Evolutionary conservation across 2,329 filamentous ascomycete genomes (phyloP).

Genomic region (Aspergillus pseudoviridinutans): DNA sequence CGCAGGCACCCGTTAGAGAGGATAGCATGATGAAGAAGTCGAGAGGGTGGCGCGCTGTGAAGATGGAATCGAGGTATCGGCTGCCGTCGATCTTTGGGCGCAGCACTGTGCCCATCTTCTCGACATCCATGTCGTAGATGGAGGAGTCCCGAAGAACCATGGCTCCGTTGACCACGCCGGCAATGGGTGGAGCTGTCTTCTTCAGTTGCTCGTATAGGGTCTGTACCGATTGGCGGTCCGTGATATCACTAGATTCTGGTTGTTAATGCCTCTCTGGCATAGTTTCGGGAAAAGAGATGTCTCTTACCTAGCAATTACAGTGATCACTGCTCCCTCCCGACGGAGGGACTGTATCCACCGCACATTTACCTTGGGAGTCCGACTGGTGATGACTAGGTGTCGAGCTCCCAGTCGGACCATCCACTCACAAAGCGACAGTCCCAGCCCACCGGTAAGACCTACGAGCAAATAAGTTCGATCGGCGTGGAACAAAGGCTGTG

Average conservation of each 20-base stretch:
- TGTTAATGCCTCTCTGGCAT: too few relatives aligned
- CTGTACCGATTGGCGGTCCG: conserved; percentile 3
- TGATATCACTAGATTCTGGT: conserved; percentile 1
- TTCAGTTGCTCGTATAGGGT: conserved; percentile 14
- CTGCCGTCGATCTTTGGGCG: conserved; percentile 5
- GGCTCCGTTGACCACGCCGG: conserved; percentile 33
- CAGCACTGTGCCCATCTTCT: neutral
- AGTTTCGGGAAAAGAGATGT: too few relatives aligned
- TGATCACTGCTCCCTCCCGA: too few relatives aligned
- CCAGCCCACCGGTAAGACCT: too few relatives aligned
- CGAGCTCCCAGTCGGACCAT: too few relatives aligned
- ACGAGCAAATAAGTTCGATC: too few relatives aligned
- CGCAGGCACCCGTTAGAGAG: conserved; percentile 3
- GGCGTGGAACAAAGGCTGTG: too few relatives aligned
- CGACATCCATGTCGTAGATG: neutral
- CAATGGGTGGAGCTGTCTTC: conserved; percentile 26
- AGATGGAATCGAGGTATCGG: conserved; percentile 3
- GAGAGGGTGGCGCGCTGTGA: neutral
- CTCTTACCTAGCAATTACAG: too few relatives aligned
- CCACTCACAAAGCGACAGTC: too few relatives aligned
- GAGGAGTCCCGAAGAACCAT: conserved; percentile 30
- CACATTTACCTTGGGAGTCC: too few relatives aligned
- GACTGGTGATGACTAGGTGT: too few relatives aligned
- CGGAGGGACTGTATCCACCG: too few relatives aligned
- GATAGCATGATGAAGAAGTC: conserved; percentile 15